Percentiles rank a stretch among this genome's conserved stretches.
Conservation (phyloP, 345 rosid species). For the Eucalyptus curtisii region DNA sequence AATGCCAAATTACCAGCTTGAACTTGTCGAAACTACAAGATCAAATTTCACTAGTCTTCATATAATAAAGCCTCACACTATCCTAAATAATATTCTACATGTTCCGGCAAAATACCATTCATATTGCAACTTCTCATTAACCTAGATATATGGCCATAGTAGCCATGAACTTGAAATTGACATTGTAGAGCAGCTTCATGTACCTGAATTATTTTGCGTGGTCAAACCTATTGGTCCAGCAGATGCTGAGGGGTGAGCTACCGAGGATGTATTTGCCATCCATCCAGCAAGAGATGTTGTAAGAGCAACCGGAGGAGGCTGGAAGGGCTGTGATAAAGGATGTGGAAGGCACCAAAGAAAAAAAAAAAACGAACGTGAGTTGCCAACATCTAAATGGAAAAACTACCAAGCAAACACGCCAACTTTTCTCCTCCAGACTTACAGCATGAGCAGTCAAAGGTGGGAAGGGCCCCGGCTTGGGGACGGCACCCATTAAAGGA, state of each 20-base stretch:
- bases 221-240: slow-evolving; percentile 58
- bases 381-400: neutral
- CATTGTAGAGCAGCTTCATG: neutral
- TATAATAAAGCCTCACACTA: neutral
- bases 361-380: neutral
- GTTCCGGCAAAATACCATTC: neutral
- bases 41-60: neutral
- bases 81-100: neutral
- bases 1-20: neutral
- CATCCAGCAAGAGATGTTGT: slow-evolving; percentile 62
- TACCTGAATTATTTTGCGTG: slow-evolving; percentile 59
- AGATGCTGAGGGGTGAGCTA: slow-evolving; percentile 61
- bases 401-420: neutral
- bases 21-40: neutral
- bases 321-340: slow-evolving; percentile 49
- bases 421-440: slow-evolving; percentile 12
- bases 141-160: neutral
- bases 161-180: neutral
- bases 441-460: slow-evolving; percentile 60
- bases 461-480: slow-evolving; percentile 51
- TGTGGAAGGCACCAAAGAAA: neutral
- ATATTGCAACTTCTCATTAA: neutral
- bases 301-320: slow-evolving; percentile 51
- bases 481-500: slow-evolving; percentile 53
- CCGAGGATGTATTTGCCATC: slow-evolving; percentile 69